Conservation (phyloP, 2,329 filamentous ascomycete species). For the Aspergillus pseudotamarii region DNA sequence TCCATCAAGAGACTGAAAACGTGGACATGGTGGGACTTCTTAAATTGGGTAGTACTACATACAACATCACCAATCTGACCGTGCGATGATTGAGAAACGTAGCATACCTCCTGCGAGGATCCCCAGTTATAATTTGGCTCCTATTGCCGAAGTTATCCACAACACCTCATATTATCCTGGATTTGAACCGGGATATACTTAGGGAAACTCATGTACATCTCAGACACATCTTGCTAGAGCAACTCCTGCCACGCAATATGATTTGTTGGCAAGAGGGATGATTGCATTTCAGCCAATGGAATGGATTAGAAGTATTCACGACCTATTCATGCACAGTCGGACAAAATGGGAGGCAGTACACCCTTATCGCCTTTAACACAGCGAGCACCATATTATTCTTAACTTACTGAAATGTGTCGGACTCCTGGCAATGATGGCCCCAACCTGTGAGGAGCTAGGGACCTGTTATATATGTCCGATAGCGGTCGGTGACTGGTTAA, state of each 20-base stretch:
- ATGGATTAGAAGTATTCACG: not conserved
- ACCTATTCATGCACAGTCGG: not conserved
- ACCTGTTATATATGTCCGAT: not conserved
- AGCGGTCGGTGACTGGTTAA: not conserved
- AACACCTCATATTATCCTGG: not conserved
- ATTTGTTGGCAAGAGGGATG: not conserved
- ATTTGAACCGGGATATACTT: not conserved
- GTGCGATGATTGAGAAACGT: no score
- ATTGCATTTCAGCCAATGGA: not conserved
- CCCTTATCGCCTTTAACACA: not conserved
- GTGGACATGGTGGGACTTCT: no score
- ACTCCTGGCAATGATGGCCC: not conserved
- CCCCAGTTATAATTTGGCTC: not conserved
- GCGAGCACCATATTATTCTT: not conserved
- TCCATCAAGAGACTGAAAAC: not conserved
- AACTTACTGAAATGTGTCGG: not conserved
- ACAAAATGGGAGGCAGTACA: not conserved
- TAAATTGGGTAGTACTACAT: no score
- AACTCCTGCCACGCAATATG: not conserved
- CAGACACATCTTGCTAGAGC: no score
- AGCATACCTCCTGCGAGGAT: not conserved
- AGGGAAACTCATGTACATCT: no score
- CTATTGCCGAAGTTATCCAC: not conserved
- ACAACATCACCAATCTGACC: no score
- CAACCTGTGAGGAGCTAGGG: fast-evolving